Conservation (phyloP, 2,329 filamentous ascomycete species). For the Penicillium verrucosum region DNA sequence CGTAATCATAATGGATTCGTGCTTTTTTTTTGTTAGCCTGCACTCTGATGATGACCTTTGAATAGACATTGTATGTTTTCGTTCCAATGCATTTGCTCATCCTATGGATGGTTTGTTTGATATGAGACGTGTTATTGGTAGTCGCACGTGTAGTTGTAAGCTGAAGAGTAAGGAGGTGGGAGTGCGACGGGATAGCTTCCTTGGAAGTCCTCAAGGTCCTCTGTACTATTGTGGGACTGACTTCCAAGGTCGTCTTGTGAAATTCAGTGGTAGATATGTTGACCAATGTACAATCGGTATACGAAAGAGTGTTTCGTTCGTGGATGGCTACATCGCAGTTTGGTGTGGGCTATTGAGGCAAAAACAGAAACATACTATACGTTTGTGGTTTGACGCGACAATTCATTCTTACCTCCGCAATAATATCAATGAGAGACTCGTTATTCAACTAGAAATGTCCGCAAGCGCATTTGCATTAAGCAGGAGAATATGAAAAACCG, state of each 20-base stretch:
- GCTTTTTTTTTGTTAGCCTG: constrained; percentile 20
- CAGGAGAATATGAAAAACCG: no score
- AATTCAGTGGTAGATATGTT: neutral
- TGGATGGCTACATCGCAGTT: neutral
- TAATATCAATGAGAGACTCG: neutral
- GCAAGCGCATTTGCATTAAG: no score
- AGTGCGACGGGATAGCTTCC: neutral
- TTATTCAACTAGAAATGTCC: no score
- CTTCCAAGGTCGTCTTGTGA: neutral
- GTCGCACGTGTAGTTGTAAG: neutral
- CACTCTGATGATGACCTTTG: constrained; percentile 25
- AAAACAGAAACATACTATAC: no score
- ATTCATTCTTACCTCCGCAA: neutral
- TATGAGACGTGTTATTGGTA: neutral
- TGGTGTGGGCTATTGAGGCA: neutral
- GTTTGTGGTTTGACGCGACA: neutral
- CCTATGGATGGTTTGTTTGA: constrained; percentile 1
- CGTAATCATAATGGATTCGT: constrained; percentile 15
- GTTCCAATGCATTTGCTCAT: constrained; percentile 21
- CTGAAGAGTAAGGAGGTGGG: neutral
- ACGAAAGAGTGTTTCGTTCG: neutral
- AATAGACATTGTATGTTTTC: constrained; percentile 26
- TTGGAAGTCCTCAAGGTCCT: constrained; percentile 2
- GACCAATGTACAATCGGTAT: neutral
- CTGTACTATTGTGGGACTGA: neutral